Evolutionary conservation across 768 basidiomycete genomes (phyloP), one percentile per base, ranked within the genome.

Genomic region (Tephrocybe sp.): DNA sequence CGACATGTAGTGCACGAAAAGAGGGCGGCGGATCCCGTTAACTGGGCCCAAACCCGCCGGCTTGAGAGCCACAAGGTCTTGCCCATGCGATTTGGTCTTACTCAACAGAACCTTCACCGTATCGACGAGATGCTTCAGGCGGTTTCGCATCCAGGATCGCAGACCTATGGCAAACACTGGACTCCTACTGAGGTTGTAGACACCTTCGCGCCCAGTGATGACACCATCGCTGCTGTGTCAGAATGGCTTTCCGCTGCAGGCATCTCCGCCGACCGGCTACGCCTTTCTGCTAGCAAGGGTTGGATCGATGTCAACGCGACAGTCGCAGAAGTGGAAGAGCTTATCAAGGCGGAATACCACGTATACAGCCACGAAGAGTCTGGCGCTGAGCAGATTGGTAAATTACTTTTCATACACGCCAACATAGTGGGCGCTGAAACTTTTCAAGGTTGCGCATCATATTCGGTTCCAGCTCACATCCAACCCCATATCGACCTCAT

Each of bases 131-230:
- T 73, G 38, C 70, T 83, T 13, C 59, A 71, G 55, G 71, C 71
- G 26, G 73, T 82, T 16, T 74, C 80, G 1, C 72, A 80, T 47
- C 79, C 80, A 2, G 71, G 74, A 21, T 80, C 79, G 1, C 67
- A 67, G 5, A 67, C 66, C 54, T 82, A 80, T 54, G 78, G 79
- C 9, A 63, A 74, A 47, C 80, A 82, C 56, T 79, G 75, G 70
- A 62, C 69, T 5, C 60, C 79, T 4, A 66, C 64, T 1, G 57
- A 76, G 43, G 69, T 81, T 22, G 68, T 73, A 4, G 64, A 70
- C 15, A 67, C 69, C 9, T 83, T 83, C 62, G 64, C 75, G 1
- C 77, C 80, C n/a, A 69, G 66, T 19, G 49, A 51, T 7, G 73
- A 76, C 25, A 67, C 76, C 9, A 63, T 79, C 34, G 56, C 66